phyloP scores from a whole-genome alignment of 257 asterid species.

The Cynanchum wilfordii region DNA sequence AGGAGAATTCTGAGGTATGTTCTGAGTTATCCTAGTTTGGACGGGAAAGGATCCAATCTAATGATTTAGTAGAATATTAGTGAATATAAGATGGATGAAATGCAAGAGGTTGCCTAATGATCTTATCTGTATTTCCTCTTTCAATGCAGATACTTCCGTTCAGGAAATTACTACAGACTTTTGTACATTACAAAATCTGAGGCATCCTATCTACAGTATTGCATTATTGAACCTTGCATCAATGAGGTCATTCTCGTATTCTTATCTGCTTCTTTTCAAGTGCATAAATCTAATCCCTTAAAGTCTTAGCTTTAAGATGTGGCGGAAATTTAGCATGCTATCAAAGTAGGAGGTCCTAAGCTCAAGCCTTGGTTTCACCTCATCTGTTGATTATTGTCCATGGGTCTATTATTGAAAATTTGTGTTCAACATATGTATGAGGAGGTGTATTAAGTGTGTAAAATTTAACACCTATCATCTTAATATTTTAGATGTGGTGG shows the following conservation, averaged over 20 bases:
- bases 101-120: slow-evolving; percentile 9
- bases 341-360: too few species aligned
- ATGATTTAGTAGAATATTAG: background rate
- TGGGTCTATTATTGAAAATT: too few species aligned
- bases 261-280: background rate
- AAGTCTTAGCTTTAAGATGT: too few species aligned
- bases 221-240: slow-evolving; percentile 74
- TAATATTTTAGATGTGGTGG: too few species aligned
- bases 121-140: slow-evolving; percentile 10
- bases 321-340: too few species aligned
- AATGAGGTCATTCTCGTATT: slow-evolving; percentile 44
- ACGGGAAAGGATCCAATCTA: background rate
- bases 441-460: too few species aligned
- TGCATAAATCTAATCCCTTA: too few species aligned
- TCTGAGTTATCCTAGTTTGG: slow-evolving; percentile 1
- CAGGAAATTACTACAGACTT: slow-evolving; percentile 71
- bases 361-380: too few species aligned
- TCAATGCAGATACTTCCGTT: slow-evolving; percentile 49
- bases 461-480: too few species aligned
- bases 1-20: slow-evolving; percentile 62
- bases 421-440: too few species aligned
- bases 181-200: slow-evolving; percentile 52
- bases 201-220: slow-evolving; percentile 82
- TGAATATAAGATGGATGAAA: too few species aligned
- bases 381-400: too few species aligned